Conservation (phyloP, 106 monocot species). For the Cymbidium sinense region DNA sequence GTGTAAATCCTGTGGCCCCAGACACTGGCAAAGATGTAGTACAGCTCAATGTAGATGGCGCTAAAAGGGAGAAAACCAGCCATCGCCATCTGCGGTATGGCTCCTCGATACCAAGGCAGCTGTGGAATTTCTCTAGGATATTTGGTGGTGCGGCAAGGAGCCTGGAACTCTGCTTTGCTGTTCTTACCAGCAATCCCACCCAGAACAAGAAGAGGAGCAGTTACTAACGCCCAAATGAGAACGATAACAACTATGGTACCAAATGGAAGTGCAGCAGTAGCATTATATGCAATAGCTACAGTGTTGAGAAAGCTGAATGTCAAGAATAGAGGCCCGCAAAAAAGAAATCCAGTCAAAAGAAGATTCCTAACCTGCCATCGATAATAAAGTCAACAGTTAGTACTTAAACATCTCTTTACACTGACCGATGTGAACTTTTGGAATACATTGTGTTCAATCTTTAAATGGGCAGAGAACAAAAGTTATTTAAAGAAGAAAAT, state of each 20-base stretch:
- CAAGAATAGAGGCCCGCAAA: constrained; percentile 57
- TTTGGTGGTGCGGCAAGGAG: constrained; percentile 64
- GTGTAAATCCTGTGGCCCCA: constrained; percentile 78
- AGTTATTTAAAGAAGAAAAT: not conserved
- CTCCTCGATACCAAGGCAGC: constrained; percentile 54
- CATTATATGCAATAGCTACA: constrained; percentile 47
- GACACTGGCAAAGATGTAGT: constrained; percentile 71
- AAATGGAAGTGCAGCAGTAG: constrained; percentile 66
- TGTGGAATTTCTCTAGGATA: constrained; percentile 58
- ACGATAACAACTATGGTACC: constrained; percentile 55
- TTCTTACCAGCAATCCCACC: constrained; percentile 70
- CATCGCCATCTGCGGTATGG: constrained; percentile 50
- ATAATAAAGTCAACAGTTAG: not conserved
- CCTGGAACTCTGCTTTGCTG: constrained; percentile 51
- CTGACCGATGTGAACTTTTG: not conserved
- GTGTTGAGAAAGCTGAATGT: constrained; percentile 70
- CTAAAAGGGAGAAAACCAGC: constrained; percentile 66
- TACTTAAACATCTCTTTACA: not conserved
- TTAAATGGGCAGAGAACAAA: not conserved
- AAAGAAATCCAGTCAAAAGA: constrained; percentile 55
- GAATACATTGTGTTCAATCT: not conserved
- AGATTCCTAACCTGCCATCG: constrained; percentile 54
- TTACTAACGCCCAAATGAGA: constrained; percentile 54
- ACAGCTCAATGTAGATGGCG: constrained; percentile 60
- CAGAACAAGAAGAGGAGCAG: constrained; percentile 57